Evolutionary conservation across 306 rosid species (phyloP), one percentile per base, ranked within the genome.

Genomic region (Astragalus glycyphyllos): DNA sequence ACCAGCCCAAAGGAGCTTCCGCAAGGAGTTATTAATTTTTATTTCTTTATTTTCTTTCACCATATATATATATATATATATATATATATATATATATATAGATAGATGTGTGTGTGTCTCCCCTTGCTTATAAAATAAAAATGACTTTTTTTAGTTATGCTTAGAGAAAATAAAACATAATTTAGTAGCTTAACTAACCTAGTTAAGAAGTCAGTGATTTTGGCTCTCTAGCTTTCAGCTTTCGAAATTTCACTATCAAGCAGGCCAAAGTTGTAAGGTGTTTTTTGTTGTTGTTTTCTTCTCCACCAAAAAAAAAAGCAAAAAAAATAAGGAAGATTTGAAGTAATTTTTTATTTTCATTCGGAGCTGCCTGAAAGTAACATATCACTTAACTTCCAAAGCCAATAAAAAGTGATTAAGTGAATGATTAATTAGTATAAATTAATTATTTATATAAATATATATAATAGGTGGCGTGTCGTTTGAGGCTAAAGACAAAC

Each of bases 401-500:
- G 53, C 15, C 6, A 57, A 75, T 14, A 5, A 34, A 80, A 75
- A 62, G 54, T 23, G 13, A 48, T 57, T 67, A 72, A 41, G 16
- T 76, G 42, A 72, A 26, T 16, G 5, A 45, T 51, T 66, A 44
- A 34, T 60, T 23, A n/a, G 14, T 42, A 66, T 31, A 0, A 20
- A 4, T 16, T 51, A 20, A 2, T 16, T 51, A 7, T 54, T 54
- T 14, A 1, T 26, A 26, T 58, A 37, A 16, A 58, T 64, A 8
- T 2, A 26, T 26, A 26, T 26, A 26, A 26, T 53, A 91, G 96
- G 92, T 77, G 76, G 10, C 8, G 75, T 79, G 82, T 66, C 76
- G 23, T 79, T 77, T 7, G 80, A 68, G 29, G 84, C 58, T 31
- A 84, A 77, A 41, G 83, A 82, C 84, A 86, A 72, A 82, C 75